phyloP scores from a whole-genome alignment of 2,329 filamentous ascomycete genomes.

The Colletotrichum paranaense region DNA sequence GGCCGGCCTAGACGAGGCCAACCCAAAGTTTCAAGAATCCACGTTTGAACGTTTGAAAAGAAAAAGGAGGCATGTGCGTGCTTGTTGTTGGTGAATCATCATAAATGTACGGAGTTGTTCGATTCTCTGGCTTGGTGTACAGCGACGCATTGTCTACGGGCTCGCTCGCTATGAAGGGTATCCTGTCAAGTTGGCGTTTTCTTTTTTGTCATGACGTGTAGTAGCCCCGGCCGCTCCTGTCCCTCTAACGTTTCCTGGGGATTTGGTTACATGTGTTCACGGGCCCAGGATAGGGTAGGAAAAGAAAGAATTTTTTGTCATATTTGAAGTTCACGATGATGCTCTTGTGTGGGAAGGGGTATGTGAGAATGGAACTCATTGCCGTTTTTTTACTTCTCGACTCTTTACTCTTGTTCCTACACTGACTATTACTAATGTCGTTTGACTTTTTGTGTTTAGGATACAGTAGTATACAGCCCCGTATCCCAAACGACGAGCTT shows the following conservation, averaged over 20 bases:
- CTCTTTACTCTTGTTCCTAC: background rate
- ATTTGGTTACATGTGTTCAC: background rate
- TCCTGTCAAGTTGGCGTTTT: conserved; percentile 30
- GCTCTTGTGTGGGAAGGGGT: background rate
- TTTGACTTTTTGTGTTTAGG: background rate
- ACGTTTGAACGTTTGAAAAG: conserved; percentile 10
- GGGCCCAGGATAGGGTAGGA: conserved; percentile 4
- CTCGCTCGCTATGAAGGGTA: conserved; percentile 32
- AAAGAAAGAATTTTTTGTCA: conserved; percentile 12
- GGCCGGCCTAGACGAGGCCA: background rate
- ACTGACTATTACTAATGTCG: background rate
- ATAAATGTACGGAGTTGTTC: conserved; percentile 36
- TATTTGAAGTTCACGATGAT: background rate
- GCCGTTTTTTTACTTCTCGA: too few relatives aligned
- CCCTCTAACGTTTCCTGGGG: conserved; percentile 21
- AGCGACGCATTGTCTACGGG: conserved; percentile 33
- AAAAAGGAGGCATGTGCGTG: conserved; percentile 16
- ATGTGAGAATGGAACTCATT: too few relatives aligned
- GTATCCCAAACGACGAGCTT: conserved; percentile 71
- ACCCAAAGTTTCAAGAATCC: background rate
- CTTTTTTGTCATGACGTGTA: background rate
- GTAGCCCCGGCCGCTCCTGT: background rate
- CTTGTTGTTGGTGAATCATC: conserved; percentile 27
- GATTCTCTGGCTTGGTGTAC: conserved; percentile 35
- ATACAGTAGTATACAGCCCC: conserved; percentile 43